These are phyloP conservation scores for Malus hybrid DNA, from an alignment of 331 rosid genomes.

Conservation along the genomic window DNA sequence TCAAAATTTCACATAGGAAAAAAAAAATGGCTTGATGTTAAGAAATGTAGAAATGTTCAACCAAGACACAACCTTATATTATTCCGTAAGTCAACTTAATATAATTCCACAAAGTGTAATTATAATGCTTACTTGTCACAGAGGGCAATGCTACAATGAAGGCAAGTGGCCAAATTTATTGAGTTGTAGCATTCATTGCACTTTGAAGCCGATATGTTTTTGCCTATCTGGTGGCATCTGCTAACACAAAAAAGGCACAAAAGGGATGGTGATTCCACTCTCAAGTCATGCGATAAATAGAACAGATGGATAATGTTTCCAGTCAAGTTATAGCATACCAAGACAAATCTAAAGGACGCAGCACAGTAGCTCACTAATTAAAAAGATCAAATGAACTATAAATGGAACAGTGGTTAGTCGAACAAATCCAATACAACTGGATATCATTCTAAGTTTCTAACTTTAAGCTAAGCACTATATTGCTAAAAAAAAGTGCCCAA, in stretches of 20 bases:
- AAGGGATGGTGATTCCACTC: constrained; percentile 1
- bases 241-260: constrained; percentile 18
- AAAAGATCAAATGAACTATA: background rate
- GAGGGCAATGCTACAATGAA: constrained; percentile 54
- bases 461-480: background rate
- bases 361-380: background rate
- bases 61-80: background rate
- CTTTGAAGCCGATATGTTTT: constrained; percentile 36
- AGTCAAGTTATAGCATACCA: background rate
- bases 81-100: background rate
- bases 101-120: background rate
- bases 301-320: background rate
- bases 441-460: background rate
- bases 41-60: constrained; percentile 6
- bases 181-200: constrained; percentile 59
- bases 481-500: background rate
- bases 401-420: background rate
- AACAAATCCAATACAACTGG: background rate
- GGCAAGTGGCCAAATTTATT: constrained; percentile 73
- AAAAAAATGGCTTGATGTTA: background rate
- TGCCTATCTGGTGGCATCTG: constrained; percentile 77
- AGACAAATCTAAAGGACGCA: background rate
- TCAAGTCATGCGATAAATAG: constrained; percentile 4
- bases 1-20: background rate
- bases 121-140: constrained; percentile 69